These are phyloP conservation scores for Colletotrichum abscissum DNA, from an alignment of 2,329 filamentous ascomycete genomes.

Conservation along the genomic window DNA sequence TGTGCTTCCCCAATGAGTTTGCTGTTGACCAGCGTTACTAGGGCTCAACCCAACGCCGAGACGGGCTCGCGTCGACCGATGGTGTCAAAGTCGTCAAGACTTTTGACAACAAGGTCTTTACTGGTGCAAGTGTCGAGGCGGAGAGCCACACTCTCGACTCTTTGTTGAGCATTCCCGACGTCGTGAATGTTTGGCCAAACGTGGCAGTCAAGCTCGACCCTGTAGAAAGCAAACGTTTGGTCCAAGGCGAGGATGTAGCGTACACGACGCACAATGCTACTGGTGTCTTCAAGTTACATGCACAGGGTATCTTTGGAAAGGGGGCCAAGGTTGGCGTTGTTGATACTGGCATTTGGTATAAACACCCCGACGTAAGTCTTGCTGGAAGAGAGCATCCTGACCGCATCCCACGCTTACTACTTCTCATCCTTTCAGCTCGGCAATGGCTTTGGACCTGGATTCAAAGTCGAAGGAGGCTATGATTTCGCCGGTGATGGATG, in stretches of 20 bases:
- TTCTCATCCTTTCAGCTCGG: conserved; percentile 15
- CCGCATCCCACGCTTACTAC: neutral
- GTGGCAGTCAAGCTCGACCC: conserved; percentile 15
- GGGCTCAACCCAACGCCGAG: neutral
- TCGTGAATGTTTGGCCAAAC: conserved; percentile 49
- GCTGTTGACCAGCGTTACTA: neutral
- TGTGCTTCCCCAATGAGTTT: fast-evolving
- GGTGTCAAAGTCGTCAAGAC: conserved; percentile 21
- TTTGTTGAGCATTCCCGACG: conserved; percentile 45
- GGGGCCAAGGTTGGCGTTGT: conserved; percentile 52
- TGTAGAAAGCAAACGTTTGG: neutral
- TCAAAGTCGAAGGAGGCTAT: conserved; percentile 38
- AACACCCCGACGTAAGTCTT: conserved; percentile 47
- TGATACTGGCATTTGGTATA: conserved; percentile 54
- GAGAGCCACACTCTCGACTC: conserved; percentile 46
- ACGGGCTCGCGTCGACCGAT: conserved; percentile 1
- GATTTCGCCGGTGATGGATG: conserved; percentile 41
- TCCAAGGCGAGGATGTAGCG: neutral
- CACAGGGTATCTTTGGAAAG: conserved; percentile 49
- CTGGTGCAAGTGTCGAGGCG: conserved; percentile 47
- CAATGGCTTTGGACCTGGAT: conserved; percentile 27
- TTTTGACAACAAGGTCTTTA: conserved; percentile 45
- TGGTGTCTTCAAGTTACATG: conserved; percentile 51
- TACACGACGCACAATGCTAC: conserved; percentile 47
- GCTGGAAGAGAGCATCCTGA: neutral